Percentiles rank a stretch among this genome's conserved stretches.
Conservation (phyloP, 2,329 filamentous ascomycete genomes). For the Fusarium oligoseptatum region DNA sequence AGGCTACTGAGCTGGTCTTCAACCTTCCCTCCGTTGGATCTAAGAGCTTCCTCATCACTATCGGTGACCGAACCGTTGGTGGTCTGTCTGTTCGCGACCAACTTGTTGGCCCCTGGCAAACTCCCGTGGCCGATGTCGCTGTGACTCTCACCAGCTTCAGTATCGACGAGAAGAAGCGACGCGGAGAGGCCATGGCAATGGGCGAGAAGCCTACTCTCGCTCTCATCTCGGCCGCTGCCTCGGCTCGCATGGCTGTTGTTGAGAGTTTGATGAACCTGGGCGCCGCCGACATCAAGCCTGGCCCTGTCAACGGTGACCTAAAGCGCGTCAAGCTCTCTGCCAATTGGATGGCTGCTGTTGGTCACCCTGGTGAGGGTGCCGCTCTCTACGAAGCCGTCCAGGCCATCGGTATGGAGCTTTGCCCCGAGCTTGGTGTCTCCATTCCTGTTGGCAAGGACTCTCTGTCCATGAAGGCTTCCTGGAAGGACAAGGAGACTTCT, state of each 20-base stretch:
- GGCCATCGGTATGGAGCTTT: constrained; percentile 92
- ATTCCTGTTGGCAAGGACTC: constrained; percentile 99
- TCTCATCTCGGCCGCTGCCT: constrained; percentile 89
- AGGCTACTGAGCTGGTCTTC: constrained; percentile 86
- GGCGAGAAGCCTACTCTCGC: constrained; percentile 92
- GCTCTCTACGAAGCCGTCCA: constrained; percentile 94
- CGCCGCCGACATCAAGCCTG: constrained; percentile 73
- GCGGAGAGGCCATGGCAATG: constrained; percentile 98
- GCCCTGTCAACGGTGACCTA: constrained; percentile 69
- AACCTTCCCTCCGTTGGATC: constrained; percentile 92
- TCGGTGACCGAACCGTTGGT: constrained; percentile 91
- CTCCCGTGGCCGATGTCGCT: constrained; percentile 91
- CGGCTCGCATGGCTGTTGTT: constrained; percentile 94
- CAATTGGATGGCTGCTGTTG: constrained; percentile 99
- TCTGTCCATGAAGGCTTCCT: constrained; percentile 98
- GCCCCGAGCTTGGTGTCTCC: constrained; percentile 88
- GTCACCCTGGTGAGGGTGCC: constrained; percentile 91
- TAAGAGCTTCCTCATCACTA: constrained; percentile 97
- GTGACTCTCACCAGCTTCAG: constrained; percentile 89
- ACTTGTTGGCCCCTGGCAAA: constrained; percentile 97
- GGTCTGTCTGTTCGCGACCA: constrained; percentile 91
- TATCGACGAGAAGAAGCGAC: constrained; percentile 73
- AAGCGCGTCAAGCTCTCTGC: constrained; percentile 88
- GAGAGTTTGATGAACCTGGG: constrained; percentile 95
- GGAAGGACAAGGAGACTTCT: constrained; percentile 78